Conservation (phyloP, 2,329 filamentous ascomycete genomes). For the Ascomycota sp. region DNA sequence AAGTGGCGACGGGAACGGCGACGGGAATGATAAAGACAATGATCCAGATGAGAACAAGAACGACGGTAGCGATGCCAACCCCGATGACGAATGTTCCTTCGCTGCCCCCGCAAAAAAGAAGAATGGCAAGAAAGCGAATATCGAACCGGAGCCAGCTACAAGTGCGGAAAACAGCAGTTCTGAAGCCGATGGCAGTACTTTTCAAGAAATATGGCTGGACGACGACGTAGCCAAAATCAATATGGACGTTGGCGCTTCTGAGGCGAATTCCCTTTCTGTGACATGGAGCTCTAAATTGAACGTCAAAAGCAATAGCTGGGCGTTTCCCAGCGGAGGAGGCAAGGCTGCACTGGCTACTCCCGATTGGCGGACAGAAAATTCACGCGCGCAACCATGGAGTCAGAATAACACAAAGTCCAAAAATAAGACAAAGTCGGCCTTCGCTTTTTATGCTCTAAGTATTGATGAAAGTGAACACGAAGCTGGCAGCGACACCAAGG, state of each 20-base stretch:
- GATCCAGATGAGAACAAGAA: slow-evolving; percentile 10
- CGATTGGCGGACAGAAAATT: slow-evolving; percentile 20
- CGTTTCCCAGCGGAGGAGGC: slow-evolving; percentile 14
- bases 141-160: slow-evolving; percentile 8
- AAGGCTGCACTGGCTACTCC: slow-evolving; percentile 9
- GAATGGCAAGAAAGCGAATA: slow-evolving; percentile 10
- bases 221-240: slow-evolving; percentile 37
- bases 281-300: slow-evolving; percentile 41
- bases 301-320: slow-evolving; percentile 28
- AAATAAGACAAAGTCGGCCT: slow-evolving; percentile 24
- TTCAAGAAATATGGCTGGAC: slow-evolving; percentile 47
- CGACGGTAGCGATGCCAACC: slow-evolving; percentile 16
- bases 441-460: slow-evolving; percentile 27
- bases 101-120: slow-evolving; percentile 22
- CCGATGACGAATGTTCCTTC: slow-evolving; percentile 13
- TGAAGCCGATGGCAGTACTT: slow-evolving; percentile 27
- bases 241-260: slow-evolving; percentile 28
- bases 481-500: slow-evolving; percentile 11
- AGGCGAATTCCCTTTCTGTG: slow-evolving; percentile 26
- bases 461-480: slow-evolving; percentile 14
- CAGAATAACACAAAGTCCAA: slow-evolving; percentile 26
- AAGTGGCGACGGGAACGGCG: slow-evolving; percentile 1
- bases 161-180: slow-evolving; percentile 10
- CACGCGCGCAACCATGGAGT: slow-evolving; percentile 29
- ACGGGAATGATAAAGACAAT: slow-evolving; percentile 2